These are phyloP conservation scores for Pythium rishiriense DNA, from an alignment of 352 stramenopile species.

Conservation along the genomic window DNA sequence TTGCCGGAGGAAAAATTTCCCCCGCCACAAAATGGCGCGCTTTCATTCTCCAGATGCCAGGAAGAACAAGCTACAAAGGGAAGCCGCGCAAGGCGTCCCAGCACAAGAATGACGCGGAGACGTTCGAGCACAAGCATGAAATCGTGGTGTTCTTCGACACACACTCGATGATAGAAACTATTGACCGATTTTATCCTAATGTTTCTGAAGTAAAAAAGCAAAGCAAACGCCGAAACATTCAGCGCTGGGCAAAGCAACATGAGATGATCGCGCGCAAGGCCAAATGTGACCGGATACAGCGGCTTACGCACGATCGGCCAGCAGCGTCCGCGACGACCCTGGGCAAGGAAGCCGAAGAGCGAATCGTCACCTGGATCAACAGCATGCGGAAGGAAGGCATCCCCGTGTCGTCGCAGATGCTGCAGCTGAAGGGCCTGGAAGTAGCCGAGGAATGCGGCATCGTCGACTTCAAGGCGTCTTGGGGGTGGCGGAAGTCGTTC, in stretches of 20 bases:
- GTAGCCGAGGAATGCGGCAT: conserved; percentile 3
- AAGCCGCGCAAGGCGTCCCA: conserved; percentile 7
- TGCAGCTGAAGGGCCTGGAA: background rate
- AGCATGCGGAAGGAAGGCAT: conserved; percentile 8
- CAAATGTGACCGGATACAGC: conserved; percentile 2
- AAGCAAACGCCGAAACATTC: conserved; percentile 1
- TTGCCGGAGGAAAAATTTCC: background rate
- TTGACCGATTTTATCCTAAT: conserved; percentile 7
- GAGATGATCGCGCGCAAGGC: conserved; percentile 8
- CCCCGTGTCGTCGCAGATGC: conserved; percentile 10
- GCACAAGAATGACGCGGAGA: conserved; percentile 3
- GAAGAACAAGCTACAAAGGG: conserved; percentile 2
- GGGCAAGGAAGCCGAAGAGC: background rate
- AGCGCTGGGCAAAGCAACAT: conserved; percentile 2
- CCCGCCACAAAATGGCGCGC: conserved; percentile 8
- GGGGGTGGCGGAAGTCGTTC: conserved; percentile 7
- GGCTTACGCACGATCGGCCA: background rate
- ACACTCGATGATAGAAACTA: conserved; percentile 1
- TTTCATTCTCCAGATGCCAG: conserved; percentile 13
- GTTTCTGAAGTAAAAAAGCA: conserved; percentile 10
- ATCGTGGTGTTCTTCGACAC: background rate
- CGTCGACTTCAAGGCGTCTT: conserved; percentile 5
- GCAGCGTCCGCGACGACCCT: background rate
- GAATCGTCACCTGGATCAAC: conserved; percentile 14
- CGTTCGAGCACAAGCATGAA: conserved; percentile 3